Conservation (phyloP, 2,329 filamentous ascomycete genomes). For the Colletotrichum sp. region DNA sequence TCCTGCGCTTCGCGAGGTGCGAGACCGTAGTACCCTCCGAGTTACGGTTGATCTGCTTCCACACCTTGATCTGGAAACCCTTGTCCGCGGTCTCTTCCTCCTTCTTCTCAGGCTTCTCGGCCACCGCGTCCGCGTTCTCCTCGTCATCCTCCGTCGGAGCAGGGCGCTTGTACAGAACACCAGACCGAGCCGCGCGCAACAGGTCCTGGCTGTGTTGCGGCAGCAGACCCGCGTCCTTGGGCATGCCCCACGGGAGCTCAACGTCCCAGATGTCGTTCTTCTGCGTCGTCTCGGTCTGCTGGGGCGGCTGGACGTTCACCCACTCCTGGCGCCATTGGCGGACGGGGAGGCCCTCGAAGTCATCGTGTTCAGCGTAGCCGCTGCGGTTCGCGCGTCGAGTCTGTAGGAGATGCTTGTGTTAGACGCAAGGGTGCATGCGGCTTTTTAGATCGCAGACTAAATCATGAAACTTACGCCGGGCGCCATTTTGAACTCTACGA, state of each 20-base stretch:
- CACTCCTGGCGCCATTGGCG: slow-evolving; percentile 84
- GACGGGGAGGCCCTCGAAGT: slow-evolving; percentile 78
- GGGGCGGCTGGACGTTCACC: slow-evolving; percentile 71
- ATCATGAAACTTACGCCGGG: slow-evolving; percentile 37
- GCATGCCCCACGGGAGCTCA: slow-evolving; percentile 82
- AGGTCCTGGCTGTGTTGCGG: slow-evolving; percentile 82
- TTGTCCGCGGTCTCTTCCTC: slow-evolving; percentile 64
- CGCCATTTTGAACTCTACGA: slow-evolving; percentile 34
- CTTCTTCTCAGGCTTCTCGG: slow-evolving; percentile 64
- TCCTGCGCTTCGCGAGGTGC: slow-evolving; percentile 66
- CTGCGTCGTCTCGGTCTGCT: slow-evolving; percentile 66
- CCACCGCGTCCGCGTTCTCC: slow-evolving; percentile 49
- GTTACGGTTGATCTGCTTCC: slow-evolving; percentile 67
- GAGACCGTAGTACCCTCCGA: slow-evolving; percentile 58
- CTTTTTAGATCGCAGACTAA: background rate
- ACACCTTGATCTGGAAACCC: slow-evolving; percentile 62
- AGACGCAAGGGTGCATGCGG: slow-evolving; percentile 29
- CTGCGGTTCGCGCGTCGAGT: slow-evolving; percentile 63
- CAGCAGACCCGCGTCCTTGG: slow-evolving; percentile 81
- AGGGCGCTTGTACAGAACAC: slow-evolving; percentile 76
- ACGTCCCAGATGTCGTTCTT: slow-evolving; percentile 73
- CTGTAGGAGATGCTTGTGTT: slow-evolving; percentile 33
- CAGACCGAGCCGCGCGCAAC: slow-evolving; percentile 79
- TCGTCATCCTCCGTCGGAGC: slow-evolving; percentile 67
- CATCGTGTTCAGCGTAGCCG: slow-evolving; percentile 64